phyloP scores from a whole-genome alignment of 225 moss, liverwort and hornwort genomes.

The Bryum argenteum region DNA sequence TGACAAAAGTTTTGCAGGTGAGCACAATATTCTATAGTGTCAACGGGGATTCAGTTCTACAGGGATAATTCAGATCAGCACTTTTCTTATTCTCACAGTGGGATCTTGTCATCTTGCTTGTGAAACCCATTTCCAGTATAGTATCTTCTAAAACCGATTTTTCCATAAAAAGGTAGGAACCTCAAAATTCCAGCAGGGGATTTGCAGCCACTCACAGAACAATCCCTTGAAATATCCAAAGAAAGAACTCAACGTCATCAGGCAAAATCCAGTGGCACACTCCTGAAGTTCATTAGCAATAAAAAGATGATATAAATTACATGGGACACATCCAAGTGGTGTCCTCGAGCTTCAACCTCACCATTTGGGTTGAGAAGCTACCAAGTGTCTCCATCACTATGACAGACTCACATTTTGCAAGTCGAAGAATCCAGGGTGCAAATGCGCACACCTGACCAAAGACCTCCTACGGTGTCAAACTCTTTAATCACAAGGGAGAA shows the following conservation, averaged over 20 bases:
- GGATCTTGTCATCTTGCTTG: no score
- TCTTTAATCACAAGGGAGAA: constrained; percentile 49
- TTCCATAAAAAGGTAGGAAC: neutral
- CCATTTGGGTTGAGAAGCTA: constrained; percentile 39
- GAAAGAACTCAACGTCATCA: constrained; percentile 14
- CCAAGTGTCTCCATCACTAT: constrained; percentile 45
- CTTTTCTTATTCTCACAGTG: no score
- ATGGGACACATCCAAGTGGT: constrained; percentile 46
- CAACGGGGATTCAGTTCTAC: no score
- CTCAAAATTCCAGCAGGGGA: neutral
- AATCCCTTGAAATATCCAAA: constrained; percentile 14
- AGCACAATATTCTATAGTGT: no score
- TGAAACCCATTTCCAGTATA: no score
- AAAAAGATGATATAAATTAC: constrained; percentile 45
- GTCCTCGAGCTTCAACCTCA: constrained; percentile 48
- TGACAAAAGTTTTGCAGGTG: no score
- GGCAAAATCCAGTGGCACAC: constrained; percentile 30
- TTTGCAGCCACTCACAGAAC: neutral
- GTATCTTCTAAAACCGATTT: neutral
- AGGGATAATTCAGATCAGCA: no score
- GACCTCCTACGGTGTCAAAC: constrained; percentile 46
- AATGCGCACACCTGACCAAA: constrained; percentile 60
- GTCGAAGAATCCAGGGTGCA: constrained; percentile 62
- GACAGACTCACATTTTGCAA: constrained; percentile 49
- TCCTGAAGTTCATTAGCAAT: constrained; percentile 35